Evolutionary conservation across 768 basidiomycete species (phyloP), one percentile per base, ranked within the genome.

Genomic region (Pisolithus microcarpus): DNA sequence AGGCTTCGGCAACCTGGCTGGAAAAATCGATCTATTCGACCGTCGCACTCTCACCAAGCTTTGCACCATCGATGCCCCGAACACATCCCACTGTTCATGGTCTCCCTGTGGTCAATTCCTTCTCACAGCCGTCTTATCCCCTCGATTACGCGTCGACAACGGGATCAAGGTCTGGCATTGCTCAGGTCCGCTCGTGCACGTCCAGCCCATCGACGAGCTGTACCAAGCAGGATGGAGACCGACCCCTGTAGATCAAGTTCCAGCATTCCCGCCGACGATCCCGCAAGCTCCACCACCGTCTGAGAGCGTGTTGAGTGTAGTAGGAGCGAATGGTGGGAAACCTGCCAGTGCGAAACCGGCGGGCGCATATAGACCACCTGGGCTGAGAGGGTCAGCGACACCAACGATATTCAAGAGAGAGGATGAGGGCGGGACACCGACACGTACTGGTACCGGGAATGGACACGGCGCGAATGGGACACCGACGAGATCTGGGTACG

Each of bases 131-230:
- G 97, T 92, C 0, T 79, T 98, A n/a, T 93, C 89, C 16, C 96
- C 96, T 0, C 82, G 96, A 21, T 72, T 98, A 45, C 83, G 96
- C 37, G 96, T 99, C 52, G 96, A 99, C 72, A 98, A 98, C 59
- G 93, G 94, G 1, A 82, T 98, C 67, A 96, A 94, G 72, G 77
- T 99, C 53, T 97, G 87, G 88, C 93, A 95, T 65, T 93, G 90
- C 65, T 77, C 83, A 0, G 94, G 96, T 8, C 77, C 82, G 1
- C 78, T 98, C n/a, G 63, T 96, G 49, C 91, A 97, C 55, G 72
- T 87, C 18, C 91, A 96, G 64, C 61, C 73, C 43, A 69, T 82
- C 49, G 91, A 96, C 4, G 95, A 98, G 64, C 77, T 96, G 13
- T 98, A 97, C 67, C 92, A 96, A 69, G 77, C 80, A 0, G 73